A percentile compares a stretch with the other conserved stretches of the same genome.
Conservation (phyloP, 768 basidiomycete species). For the Saitozyma sp. region DNA sequence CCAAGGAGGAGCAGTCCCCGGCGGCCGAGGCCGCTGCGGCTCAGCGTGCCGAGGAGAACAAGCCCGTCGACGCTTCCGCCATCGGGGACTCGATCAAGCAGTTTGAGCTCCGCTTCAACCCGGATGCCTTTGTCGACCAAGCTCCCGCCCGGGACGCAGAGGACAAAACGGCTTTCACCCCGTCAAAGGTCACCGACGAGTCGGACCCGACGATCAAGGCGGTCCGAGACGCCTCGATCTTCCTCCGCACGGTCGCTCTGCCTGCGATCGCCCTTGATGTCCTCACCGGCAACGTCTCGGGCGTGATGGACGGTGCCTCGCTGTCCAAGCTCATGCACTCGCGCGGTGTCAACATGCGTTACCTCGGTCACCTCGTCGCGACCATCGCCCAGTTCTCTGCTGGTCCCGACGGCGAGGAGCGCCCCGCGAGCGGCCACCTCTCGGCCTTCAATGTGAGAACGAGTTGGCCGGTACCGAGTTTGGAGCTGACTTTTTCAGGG, state of each 20-base stretch:
- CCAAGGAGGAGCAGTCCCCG: slow-evolving; percentile 20
- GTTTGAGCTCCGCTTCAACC: slow-evolving; percentile 55
- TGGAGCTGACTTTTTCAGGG: slow-evolving; percentile 17
- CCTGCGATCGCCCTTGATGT: slow-evolving; percentile 52
- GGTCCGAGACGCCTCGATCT: slow-evolving; percentile 55
- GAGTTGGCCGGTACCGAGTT: not conserved
- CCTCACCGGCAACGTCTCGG: slow-evolving; percentile 42
- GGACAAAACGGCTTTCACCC: slow-evolving; percentile 22
- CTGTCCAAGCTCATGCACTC: slow-evolving; percentile 53
- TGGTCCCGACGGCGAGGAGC: slow-evolving; percentile 33
- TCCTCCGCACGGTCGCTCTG: slow-evolving; percentile 52
- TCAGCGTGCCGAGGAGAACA: slow-evolving; percentile 33
- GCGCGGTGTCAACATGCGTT: slow-evolving; percentile 57
- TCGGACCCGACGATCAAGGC: slow-evolving; percentile 53
- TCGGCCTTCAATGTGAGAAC: slow-evolving; percentile 41
- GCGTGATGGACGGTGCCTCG: slow-evolving; percentile 53
- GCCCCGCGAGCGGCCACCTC: slow-evolving; percentile 31
- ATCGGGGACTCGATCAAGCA: slow-evolving; percentile 38
- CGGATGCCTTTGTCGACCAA: slow-evolving; percentile 56
- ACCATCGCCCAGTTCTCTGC: slow-evolving; percentile 46
- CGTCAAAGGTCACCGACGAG: slow-evolving; percentile 49
- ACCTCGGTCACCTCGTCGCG: slow-evolving; percentile 53
- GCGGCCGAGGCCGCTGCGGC: slow-evolving; percentile 34
- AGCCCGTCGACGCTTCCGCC: slow-evolving; percentile 48
- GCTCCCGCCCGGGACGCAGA: slow-evolving; percentile 27